Conservation (phyloP, 768 basidiomycete genomes). For the Polyporus arcularius region DNA sequence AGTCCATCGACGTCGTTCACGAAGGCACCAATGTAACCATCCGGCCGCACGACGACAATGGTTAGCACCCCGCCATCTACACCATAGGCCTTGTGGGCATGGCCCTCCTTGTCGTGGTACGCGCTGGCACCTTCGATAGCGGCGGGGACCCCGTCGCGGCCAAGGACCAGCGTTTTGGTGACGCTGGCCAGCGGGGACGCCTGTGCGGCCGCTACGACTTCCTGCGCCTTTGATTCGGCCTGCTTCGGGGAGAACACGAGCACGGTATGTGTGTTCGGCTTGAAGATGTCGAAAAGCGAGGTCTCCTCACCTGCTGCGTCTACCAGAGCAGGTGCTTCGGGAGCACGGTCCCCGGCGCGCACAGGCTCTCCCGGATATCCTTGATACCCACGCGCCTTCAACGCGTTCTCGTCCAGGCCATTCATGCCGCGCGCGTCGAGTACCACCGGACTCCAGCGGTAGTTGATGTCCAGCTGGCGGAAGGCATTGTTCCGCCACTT, state of each 20-base stretch:
- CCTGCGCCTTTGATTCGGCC: neutral
- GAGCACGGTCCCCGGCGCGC: constrained; percentile 49
- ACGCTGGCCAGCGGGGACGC: neutral
- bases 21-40: constrained; percentile 16
- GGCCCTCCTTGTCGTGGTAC: constrained; percentile 14
- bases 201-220: neutral
- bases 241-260: constrained; percentile 30
- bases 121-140: neutral
- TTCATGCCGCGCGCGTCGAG: constrained; percentile 36
- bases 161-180: constrained; percentile 1
- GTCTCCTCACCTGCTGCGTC: constrained; percentile 9
- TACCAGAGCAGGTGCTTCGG: constrained; percentile 40
- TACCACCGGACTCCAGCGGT: constrained; percentile 50
- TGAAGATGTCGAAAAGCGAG: constrained; percentile 32
- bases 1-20: neutral
- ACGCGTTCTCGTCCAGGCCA: constrained; percentile 18
- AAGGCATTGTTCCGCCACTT: constrained; percentile 27
- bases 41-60: constrained; percentile 16
- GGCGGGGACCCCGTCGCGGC: neutral
- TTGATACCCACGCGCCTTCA: constrained; percentile 21
- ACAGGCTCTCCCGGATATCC: constrained; percentile 21
- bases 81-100: constrained; percentile 12
- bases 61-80: constrained; percentile 1
- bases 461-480: constrained; percentile 53
- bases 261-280: constrained; percentile 30